Conservation (phyloP, 2,329 filamentous ascomycete species). For the Alternaria tenuissima region DNA sequence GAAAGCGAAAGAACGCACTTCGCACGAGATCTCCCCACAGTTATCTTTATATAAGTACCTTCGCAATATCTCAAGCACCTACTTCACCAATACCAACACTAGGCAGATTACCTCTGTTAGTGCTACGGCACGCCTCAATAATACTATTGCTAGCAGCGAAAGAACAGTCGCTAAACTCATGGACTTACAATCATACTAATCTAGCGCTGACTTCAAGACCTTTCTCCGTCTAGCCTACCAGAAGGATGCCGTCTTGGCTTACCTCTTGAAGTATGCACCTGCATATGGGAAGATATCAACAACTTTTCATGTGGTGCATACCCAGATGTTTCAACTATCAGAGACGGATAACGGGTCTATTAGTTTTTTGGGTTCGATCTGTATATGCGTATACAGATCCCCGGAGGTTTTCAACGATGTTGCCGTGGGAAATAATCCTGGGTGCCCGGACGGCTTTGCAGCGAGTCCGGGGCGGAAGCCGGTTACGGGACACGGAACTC, state of each 20-base stretch:
- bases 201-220: constrained; percentile 55
- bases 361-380: constrained; percentile 66
- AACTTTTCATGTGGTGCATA: constrained; percentile 60
- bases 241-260: constrained; percentile 27
- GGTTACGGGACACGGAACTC: constrained; percentile 33
- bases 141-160: constrained; percentile 55
- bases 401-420: constrained; percentile 54
- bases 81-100: background rate
- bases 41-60: constrained; percentile 65
- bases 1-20: constrained; percentile 45
- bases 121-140: constrained; percentile 53
- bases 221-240: constrained; percentile 60
- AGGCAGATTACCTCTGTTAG: constrained; percentile 64
- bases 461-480: constrained; percentile 39
- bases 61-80: background rate
- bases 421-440: constrained; percentile 39
- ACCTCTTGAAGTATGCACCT: constrained; percentile 15
- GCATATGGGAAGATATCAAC: constrained; percentile 20
- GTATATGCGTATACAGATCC: no score
- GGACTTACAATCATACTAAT: constrained; percentile 13
- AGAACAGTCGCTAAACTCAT: constrained; percentile 42
- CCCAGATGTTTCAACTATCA: constrained; percentile 67
- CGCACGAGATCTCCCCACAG: constrained; percentile 68
- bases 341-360: constrained; percentile 56
- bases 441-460: constrained; percentile 44